phyloP scores from a whole-genome alignment of 805 yeast genomes.

The Scheffersomyces stipitis region DNA sequence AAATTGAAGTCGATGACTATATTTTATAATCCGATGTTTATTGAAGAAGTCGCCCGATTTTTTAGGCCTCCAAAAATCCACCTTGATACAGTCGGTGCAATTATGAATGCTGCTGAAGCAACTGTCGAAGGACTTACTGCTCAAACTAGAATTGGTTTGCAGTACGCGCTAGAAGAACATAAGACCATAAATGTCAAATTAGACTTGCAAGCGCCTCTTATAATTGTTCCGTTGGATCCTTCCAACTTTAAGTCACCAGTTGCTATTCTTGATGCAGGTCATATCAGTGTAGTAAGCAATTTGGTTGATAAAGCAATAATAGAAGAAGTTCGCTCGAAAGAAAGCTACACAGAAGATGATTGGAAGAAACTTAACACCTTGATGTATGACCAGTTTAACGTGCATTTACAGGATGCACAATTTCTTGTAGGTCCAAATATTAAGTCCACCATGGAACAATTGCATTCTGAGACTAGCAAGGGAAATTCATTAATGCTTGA shows the following conservation, averaged over 20 bases:
- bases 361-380: conserved; percentile 73
- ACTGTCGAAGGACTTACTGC: conserved; percentile 88
- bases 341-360: conserved; percentile 59
- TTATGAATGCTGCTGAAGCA: conserved; percentile 92
- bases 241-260: conserved; percentile 82
- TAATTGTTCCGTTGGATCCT: conserved; percentile 82
- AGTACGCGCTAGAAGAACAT: conserved; percentile 92
- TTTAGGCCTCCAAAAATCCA: conserved; percentile 87
- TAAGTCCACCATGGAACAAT: conserved; percentile 70
- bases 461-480: conserved; percentile 45
- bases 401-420: conserved; percentile 82
- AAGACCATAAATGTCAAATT: conserved; percentile 82
- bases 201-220: conserved; percentile 91
- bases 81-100: conserved; percentile 82
- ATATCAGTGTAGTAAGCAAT: conserved; percentile 79
- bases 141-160: conserved; percentile 88
- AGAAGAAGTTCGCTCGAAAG: conserved; percentile 65
- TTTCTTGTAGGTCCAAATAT: conserved; percentile 82
- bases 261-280: conserved; percentile 93
- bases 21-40: conserved; percentile 80
- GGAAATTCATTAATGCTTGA: conserved; percentile 68
- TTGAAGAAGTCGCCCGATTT: conserved; percentile 71
- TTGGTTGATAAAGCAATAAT: conserved; percentile 69
- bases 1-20: conserved; percentile 85
- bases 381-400: conserved; percentile 86